Conservation (phyloP, 2,329 filamentous ascomycete species). For the Lecanosticta acicola region DNA sequence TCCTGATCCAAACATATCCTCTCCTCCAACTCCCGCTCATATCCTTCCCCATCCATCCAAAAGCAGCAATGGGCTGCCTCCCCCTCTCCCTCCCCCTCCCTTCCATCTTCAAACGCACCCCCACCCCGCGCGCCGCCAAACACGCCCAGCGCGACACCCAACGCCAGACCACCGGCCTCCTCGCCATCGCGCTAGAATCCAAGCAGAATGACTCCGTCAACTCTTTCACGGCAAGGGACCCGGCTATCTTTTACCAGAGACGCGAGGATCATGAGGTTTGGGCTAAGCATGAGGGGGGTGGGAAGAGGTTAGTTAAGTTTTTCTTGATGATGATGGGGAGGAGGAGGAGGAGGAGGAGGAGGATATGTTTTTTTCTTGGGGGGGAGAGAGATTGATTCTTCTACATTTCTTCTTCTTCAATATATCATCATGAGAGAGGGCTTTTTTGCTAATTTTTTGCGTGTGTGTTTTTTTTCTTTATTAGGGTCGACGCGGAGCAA, state of each 20-base stretch:
- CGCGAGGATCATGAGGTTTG: constrained; percentile 10
- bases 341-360: background rate
- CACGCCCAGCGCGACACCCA: constrained; percentile 11
- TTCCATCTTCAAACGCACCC: no score
- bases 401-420: no score
- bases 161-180: constrained; percentile 14
- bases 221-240: constrained; percentile 20
- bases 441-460: no score
- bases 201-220: constrained; percentile 12
- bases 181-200: constrained; percentile 11
- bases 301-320: constrained; percentile 6
- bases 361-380: background rate
- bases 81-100: constrained; percentile 1
- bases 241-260: constrained; percentile 13
- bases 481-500: no score
- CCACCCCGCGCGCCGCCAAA: constrained; percentile 2
- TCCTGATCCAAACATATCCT: background rate
- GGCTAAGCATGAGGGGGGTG: constrained; percentile 6
- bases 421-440: no score
- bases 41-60: background rate
- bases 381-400: no score
- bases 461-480: no score
- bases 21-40: background rate
- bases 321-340: no score
- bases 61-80: no score